Percentiles rank a stretch among this genome's conserved stretches.
phyloP scores from a whole-genome alignment of 176 grass and related monocot genomes.

The Triticum dicoccoides region DNA sequence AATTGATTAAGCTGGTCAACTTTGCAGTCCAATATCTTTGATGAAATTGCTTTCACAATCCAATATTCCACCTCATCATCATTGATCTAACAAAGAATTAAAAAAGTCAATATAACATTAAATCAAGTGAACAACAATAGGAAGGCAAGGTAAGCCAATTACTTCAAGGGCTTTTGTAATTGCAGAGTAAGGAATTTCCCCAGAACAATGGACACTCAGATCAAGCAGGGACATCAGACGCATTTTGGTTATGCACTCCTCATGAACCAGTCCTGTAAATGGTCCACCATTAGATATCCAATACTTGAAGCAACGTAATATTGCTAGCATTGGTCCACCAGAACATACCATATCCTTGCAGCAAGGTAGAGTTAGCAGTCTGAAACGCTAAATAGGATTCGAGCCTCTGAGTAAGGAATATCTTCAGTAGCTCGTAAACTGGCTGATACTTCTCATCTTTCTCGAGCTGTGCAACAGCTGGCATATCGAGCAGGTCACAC shows the following conservation, averaged over 20 bases:
- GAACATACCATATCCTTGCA: slow-evolving; percentile 68
- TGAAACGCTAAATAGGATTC: slow-evolving; percentile 83
- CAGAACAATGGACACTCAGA: slow-evolving; percentile 60
- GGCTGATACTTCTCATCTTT: slow-evolving; percentile 69
- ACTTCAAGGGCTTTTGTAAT: slow-evolving; percentile 74
- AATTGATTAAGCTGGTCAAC: slow-evolving; percentile 82
- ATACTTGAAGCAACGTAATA: background rate
- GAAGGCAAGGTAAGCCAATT: background rate
- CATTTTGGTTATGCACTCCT: slow-evolving; percentile 92
- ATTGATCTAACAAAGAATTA: slow-evolving; percentile 54
- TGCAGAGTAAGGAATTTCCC: slow-evolving; percentile 75
- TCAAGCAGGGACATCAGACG: slow-evolving; percentile 82
- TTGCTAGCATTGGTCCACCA: background rate
- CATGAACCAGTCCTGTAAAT: slow-evolving; percentile 64
- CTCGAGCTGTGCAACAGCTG: slow-evolving; percentile 81
- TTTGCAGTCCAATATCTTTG: slow-evolving; percentile 79
- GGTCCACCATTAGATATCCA: slow-evolving; percentile 14
- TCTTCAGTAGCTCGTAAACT: slow-evolving; percentile 73
- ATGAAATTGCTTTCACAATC: slow-evolving; percentile 90
- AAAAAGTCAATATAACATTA: background rate
- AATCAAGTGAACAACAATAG: background rate
- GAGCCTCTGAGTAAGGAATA: slow-evolving; percentile 83
- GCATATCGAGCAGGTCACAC: slow-evolving; percentile 87
- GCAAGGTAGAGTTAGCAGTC: slow-evolving; percentile 55
- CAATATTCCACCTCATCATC: slow-evolving; percentile 90